Evolutionary conservation across 2,329 filamentous ascomycete species (phyloP).

Genomic region (Onygenales sp.): DNA sequence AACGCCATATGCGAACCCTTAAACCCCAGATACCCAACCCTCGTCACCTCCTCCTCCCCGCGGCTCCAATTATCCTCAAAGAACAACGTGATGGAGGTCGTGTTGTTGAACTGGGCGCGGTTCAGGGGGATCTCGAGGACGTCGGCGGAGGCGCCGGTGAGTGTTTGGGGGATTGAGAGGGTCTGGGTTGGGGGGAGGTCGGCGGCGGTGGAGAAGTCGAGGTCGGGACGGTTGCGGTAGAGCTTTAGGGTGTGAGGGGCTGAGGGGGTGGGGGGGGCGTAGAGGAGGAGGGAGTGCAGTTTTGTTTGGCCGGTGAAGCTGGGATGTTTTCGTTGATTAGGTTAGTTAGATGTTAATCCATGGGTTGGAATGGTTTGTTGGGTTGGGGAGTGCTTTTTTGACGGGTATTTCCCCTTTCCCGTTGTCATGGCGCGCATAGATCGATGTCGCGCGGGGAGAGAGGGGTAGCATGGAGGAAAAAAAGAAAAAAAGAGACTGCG

Average conservation of each 20-base stretch:
- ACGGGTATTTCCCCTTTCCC: neutral
- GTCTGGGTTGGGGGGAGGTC: constrained; percentile 63
- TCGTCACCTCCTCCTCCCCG: constrained; percentile 70
- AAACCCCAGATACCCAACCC: constrained; percentile 78
- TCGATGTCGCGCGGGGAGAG: neutral
- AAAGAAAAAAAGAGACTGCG: neutral
- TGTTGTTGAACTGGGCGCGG: constrained; percentile 78
- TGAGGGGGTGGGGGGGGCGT: constrained; percentile 59
- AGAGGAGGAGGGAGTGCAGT: constrained; percentile 78
- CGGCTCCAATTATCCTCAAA: constrained; percentile 83
- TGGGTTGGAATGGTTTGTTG: too few relatives aligned
- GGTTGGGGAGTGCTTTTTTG: too few relatives aligned
- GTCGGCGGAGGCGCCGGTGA: constrained; percentile 42
- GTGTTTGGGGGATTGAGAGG: constrained; percentile 66
- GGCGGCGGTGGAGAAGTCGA: constrained; percentile 72
- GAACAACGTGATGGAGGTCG: constrained; percentile 75
- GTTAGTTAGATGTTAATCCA: too few relatives aligned
- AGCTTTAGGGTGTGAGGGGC: constrained; percentile 79
- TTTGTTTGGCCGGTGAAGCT: constrained; percentile 93
- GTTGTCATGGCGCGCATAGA: constrained; percentile 16
- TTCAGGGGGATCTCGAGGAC: constrained; percentile 82
- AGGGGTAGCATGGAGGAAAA: constrained; percentile 4
- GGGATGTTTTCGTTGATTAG: neutral
- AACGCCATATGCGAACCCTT: constrained; percentile 88
- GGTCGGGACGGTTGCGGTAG: constrained; percentile 74